A percentile compares a stretch with the other conserved stretches of the same genome.
Evolutionary conservation across 768 basidiomycete species (phyloP).

Genomic region (Brasilioporus rufonigricans): DNA sequence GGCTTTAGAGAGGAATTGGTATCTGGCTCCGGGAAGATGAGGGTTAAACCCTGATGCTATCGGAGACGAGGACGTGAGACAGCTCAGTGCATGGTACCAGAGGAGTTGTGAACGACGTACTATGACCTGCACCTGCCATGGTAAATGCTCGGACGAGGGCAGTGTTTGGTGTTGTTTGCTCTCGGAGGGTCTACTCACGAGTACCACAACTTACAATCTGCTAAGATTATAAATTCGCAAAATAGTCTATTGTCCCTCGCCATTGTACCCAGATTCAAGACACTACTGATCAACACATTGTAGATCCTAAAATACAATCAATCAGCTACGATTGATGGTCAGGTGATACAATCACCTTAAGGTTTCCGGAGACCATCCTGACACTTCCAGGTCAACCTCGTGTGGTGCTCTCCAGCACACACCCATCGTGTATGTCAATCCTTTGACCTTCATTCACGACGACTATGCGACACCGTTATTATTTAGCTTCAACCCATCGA

Average conservation of each 20-base stretch:
- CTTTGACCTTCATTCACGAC: constrained; percentile 80
- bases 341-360: background rate
- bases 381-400: background rate
- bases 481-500: too few species aligned
- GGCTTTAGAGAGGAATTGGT: constrained; percentile 78
- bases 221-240: background rate
- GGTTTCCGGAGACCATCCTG: constrained; percentile 72
- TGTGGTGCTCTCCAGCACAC: constrained; percentile 68
- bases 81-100: constrained; percentile 1
- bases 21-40: constrained; percentile 74
- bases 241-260: too few species aligned
- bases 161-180: constrained; percentile 28
- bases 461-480: constrained; percentile 38
- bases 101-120: constrained; percentile 16
- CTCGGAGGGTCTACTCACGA: background rate
- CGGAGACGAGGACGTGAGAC: background rate
- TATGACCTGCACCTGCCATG: constrained; percentile 34
- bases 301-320: too few species aligned
- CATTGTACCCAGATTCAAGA: too few species aligned
- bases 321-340: too few species aligned
- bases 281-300: too few species aligned
- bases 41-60: constrained; percentile 82
- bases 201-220: background rate
- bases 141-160: constrained; percentile 21
- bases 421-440: constrained; percentile 83